These are phyloP conservation scores for Vitellaria paradoxa DNA, from an alignment of 179 eudicot genomes.

Conservation along the genomic window DNA sequence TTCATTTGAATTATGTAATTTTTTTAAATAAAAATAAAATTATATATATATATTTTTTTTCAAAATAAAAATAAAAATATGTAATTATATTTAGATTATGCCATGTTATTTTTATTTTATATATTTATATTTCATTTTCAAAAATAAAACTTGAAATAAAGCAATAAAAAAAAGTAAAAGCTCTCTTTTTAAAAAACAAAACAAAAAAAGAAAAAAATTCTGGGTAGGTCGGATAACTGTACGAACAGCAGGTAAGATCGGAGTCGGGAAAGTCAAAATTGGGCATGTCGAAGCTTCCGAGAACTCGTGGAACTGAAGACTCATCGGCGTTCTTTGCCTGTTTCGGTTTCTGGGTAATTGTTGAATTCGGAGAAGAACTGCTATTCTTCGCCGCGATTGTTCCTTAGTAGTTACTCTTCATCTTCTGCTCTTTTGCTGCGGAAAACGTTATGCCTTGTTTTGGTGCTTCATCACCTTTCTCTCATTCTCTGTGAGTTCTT, in stretches of 20 bases:
- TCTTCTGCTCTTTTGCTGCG: neutral
- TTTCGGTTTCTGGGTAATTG: neutral
- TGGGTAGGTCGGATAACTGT: constrained; percentile 11
- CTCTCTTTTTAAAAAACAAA: no score
- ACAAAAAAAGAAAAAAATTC: no score
- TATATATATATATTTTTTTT: no score
- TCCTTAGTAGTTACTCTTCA: no score
- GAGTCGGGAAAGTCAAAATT: constrained; percentile 21
- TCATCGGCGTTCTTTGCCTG: neutral
- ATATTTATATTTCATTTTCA: no score
- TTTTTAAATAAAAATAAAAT: no score
- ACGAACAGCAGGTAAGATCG: constrained; percentile 16
- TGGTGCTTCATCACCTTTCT: neutral
- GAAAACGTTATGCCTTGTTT: constrained; percentile 3
- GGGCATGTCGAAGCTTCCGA: constrained; percentile 14
- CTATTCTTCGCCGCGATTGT: neutral
- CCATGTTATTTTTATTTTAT: no score
- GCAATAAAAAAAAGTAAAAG: no score
- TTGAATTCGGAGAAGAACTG: neutral
- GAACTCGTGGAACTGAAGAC: constrained; percentile 3
- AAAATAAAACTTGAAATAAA: no score
- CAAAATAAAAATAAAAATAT: no score
- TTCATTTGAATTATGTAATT: no score
- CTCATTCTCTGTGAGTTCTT: constrained; percentile 11
- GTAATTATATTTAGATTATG: no score